Base-by-base conservation (phyloP, 805 yeast species). In the Grigorovia yakushimaensis region DNA sequence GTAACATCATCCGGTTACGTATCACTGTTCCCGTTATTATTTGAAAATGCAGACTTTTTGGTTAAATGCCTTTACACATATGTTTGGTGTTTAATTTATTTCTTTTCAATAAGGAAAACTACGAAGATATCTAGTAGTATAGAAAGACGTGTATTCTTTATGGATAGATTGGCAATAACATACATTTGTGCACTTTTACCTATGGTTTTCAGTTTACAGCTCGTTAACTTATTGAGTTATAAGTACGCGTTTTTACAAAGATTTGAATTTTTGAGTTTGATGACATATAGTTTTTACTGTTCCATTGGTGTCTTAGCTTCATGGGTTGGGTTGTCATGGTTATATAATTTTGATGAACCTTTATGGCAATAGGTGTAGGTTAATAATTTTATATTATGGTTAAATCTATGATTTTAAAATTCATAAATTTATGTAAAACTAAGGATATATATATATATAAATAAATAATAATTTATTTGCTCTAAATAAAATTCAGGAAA, bases 291-390 rank as follows among this genome's bases (percentile, higher is more conserved):
- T 53, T 82, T 87, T 6, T 91, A 91, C 66, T 87, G 97, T 64
- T 78, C 87, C 0, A 50, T 86, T 17, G 99, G 98, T 3, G 79
- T 93, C 6, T 71, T 89, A 8, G 73, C 86, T 41, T 79, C 95
- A 44, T 93, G 96, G 95, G 76, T 83, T 52, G 93, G 94, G 7
- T 76, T 88, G 54, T 80, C 85, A 50, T 89, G 96, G 96, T 68
- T 85, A 46, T 89, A 86, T 60, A 86, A 88, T 62, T 79, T 86
- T 47, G 89, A 84, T 60, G 95, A 88, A 56, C 72, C 77, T 5
- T 70, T 84, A 2, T 82, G 88, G 88, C 43, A 45, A 18, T 45
- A 45, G 23, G 10, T 21, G 23, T 22, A 6, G 19, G 10, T 27
- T 44, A 18, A 39, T 20, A 22, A 40, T 15, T n/a, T 13, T 18